Evolutionary conservation across 495 filamentous ascomycete genomes (phyloP).

Genomic region (Lophiotrema nucula): DNA sequence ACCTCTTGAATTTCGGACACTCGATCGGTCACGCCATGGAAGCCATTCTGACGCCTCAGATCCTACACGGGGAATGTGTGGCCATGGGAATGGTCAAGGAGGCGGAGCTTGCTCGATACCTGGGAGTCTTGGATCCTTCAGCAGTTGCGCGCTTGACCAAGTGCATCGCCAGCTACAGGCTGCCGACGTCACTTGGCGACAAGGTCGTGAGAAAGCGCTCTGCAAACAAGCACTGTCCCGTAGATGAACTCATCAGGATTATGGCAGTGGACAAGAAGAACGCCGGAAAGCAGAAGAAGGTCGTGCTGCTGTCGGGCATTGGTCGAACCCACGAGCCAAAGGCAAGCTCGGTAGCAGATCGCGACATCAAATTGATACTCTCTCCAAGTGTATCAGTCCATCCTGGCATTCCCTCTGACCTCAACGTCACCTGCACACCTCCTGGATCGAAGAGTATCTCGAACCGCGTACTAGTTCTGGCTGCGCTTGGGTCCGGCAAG

Average conservation of each 20-base stretch:
- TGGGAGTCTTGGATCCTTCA: slow-evolving; percentile 81
- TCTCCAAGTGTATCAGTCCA: slow-evolving; percentile 74
- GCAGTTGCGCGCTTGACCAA: slow-evolving; percentile 88
- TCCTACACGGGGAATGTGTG: slow-evolving; percentile 92
- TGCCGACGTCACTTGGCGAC: slow-evolving; percentile 84
- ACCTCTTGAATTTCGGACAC: slow-evolving; percentile 95
- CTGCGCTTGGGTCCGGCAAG: slow-evolving; percentile 82
- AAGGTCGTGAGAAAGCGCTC: slow-evolving; percentile 80
- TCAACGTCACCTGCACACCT: slow-evolving; percentile 74
- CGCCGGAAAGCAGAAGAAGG: slow-evolving; percentile 89
- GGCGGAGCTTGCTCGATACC: slow-evolving; percentile 84
- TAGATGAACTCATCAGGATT: slow-evolving; percentile 80
- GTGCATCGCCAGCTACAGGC: slow-evolving; percentile 87
- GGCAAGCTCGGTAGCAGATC: slow-evolving; percentile 84
- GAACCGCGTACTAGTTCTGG: slow-evolving; percentile 89
- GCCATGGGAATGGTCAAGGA: slow-evolving; percentile 98
- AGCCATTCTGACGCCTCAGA: slow-evolving; percentile 90
- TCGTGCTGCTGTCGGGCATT: slow-evolving; percentile 91
- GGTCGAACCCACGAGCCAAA: slow-evolving; percentile 81
- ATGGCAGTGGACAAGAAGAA: slow-evolving; percentile 99
- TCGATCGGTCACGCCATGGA: slow-evolving; percentile 97
- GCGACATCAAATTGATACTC: slow-evolving; percentile 78
- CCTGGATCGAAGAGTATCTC: slow-evolving; percentile 98
- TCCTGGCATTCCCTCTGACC: slow-evolving; percentile 61
- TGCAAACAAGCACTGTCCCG: slow-evolving; percentile 84